phyloP scores from a whole-genome alignment of 31 red algal genomes.

The Asparagopsis taxiformis region DNA sequence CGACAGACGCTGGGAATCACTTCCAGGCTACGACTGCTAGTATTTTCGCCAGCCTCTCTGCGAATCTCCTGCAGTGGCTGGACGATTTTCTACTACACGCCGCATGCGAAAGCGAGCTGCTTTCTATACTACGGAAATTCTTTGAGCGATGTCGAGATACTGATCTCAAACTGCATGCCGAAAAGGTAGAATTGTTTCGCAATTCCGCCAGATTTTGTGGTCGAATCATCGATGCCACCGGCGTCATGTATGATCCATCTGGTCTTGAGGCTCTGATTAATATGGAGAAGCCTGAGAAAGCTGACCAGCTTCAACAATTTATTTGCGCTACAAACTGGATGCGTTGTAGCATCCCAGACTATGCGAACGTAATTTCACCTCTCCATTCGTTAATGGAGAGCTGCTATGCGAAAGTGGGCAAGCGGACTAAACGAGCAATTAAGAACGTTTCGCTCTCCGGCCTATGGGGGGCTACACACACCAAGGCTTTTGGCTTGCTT shows the following conservation, averaged over 20 bases:
- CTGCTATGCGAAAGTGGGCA: no score
- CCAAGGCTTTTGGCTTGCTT: no score
- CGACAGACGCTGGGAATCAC: no score
- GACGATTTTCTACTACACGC: conserved; percentile 52
- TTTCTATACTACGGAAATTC: conserved; percentile 1
- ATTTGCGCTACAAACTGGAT: conserved; percentile 62
- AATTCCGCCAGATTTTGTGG: conserved; percentile 29
- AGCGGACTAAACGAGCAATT: no score
- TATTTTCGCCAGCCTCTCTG: neutral
- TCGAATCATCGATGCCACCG: conserved; percentile 20
- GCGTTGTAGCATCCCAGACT: conserved; percentile 22
- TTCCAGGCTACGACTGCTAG: no score
- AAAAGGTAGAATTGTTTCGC: conserved; percentile 16
- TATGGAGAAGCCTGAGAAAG: conserved; percentile 18
- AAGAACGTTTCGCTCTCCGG: no score
- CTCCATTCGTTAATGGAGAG: conserved; percentile 19
- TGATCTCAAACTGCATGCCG: conserved; percentile 4
- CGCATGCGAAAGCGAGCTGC: conserved; percentile 10
- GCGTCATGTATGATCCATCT: conserved; percentile 13
- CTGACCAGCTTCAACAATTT: conserved; percentile 24
- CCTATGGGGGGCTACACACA: no score
- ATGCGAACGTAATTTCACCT: neutral
- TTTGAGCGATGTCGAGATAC: conserved; percentile 10
- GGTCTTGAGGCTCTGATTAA: conserved; percentile 3
- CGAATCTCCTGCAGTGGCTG: conserved; percentile 16